Evolutionary conservation across 139 green algal species (phyloP).

Genomic region (Tetratostichococcus sp.): DNA sequence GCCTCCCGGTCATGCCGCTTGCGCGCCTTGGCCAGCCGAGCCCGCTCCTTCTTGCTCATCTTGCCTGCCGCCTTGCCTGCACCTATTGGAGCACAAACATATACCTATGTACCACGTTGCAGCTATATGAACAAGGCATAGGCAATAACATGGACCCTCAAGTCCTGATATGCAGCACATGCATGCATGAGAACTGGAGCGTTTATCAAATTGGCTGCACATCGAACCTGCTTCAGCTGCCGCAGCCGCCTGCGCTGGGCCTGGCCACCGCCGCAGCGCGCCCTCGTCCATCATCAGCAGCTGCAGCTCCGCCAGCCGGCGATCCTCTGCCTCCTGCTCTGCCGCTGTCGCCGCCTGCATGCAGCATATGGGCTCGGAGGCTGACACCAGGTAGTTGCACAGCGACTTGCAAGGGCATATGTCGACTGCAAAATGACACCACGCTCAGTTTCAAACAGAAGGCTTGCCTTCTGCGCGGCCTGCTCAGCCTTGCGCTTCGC

Average conservation of each 20-base stretch:
- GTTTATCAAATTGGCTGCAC: too few species aligned
- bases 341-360: slow-evolving; percentile 16
- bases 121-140: too few species aligned
- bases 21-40: slow-evolving; percentile 29
- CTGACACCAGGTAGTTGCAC: too few species aligned
- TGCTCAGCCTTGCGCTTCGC: slow-evolving; percentile 10
- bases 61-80: slow-evolving; percentile 22
- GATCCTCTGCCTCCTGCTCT: slow-evolving; percentile 11
- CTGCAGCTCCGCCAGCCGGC: slow-evolving; percentile 79
- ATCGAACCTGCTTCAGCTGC: too few species aligned
- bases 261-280: slow-evolving; percentile 32
- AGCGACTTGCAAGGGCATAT: too few species aligned
- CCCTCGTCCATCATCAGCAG: slow-evolving; percentile 90
- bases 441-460: not conserved
- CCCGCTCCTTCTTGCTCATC: slow-evolving; percentile 36
- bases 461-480: not conserved
- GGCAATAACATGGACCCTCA: not conserved
- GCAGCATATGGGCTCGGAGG: too few species aligned
- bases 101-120: too few species aligned
- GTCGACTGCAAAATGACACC: too few species aligned
- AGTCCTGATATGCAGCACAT: not conserved
- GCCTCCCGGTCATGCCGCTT: slow-evolving; percentile 25
- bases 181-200: too few species aligned
- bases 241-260: too few species aligned
- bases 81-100: not conserved